Percentiles rank a stretch among this genome's conserved stretches.
These are phyloP conservation scores for Rhodomyrtus psidioides DNA, from an alignment of 441 rosid species.

Conservation along the genomic window DNA sequence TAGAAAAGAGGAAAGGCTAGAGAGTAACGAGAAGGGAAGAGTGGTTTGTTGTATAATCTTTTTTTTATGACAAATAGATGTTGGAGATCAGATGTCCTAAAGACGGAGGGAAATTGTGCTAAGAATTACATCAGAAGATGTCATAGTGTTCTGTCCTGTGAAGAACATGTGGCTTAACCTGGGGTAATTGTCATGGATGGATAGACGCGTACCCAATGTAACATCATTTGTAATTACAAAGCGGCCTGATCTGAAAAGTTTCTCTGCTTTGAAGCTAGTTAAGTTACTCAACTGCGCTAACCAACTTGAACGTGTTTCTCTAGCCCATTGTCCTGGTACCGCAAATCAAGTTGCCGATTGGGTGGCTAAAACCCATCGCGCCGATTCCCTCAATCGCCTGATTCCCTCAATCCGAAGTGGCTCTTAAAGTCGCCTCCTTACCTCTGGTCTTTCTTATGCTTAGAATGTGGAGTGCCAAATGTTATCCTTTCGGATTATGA, in stretches of 20 bases:
- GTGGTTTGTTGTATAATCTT: neutral
- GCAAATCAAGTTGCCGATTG: too few species aligned
- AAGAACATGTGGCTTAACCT: neutral
- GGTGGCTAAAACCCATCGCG: too few species aligned
- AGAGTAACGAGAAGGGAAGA: neutral
- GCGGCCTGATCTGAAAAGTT: neutral
- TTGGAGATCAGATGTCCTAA: neutral
- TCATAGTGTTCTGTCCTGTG: neutral
- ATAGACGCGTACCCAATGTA: neutral
- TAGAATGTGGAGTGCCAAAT: too few species aligned
- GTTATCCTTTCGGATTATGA: too few species aligned
- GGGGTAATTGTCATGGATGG: neutral
- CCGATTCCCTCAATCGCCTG: too few species aligned
- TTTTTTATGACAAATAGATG: neutral
- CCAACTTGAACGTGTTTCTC: too few species aligned
- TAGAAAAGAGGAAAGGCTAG: neutral
- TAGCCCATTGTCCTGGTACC: too few species aligned
- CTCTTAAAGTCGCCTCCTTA: too few species aligned
- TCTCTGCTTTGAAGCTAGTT: neutral
- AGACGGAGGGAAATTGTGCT: neutral
- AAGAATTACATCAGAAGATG: neutral
- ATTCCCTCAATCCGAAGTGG: too few species aligned
- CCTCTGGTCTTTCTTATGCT: too few species aligned
- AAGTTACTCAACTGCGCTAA: neutral
- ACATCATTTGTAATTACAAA: neutral